Base-by-base conservation (phyloP, 2,329 filamentous ascomycete genomes). In the Dactylonectria estremocensis region DNA sequence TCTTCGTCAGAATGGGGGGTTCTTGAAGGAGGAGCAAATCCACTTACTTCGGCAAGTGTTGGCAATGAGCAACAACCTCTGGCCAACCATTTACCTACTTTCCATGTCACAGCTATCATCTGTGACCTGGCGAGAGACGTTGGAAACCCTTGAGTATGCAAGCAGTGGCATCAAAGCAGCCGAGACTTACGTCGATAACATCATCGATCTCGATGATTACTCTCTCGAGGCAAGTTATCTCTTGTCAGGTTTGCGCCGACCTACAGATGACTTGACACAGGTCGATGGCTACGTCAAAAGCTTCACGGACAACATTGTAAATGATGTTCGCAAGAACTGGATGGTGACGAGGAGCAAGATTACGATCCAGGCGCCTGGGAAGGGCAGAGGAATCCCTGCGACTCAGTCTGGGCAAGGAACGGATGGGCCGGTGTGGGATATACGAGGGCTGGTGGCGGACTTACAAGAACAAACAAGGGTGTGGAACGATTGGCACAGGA, bases 321-420 rank as follows among this genome's bases (percentile, higher is more conserved):
- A 80, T 9, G 86, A 88, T 48, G 81, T 87, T 11, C 76, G 77
- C 4, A 80, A 79, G 50, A 84, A 82, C 48, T 88, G 87, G 87
- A 65, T 80, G 8, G 72, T 78, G 1, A 75, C 76, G 3, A 74
- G 71, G 3, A 71, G 74, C 2, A 76, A 66, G 3, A 79, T 86
- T 11, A 80, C 77, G 0, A 79, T 85, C 24, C 82, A 79, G 62
- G 80, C 78, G 3, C 81, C 83, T 5, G 78, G 77, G 2, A 80
- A 77, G 58, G 73, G 70, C 9, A 74, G 73, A 13, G 77, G 74
- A 11, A 74, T 77, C 7, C 64, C 74, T 5, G 73, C 73, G 24
- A 80, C 79, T 18, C 80, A 83, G 57, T 77, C 79, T 4, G 78
- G 77, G 2, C 80, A 80, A 61, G 82, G 82, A 11, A 77, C 80